phyloP scores from a whole-genome alignment of 257 asterid species.

The Marsdenia floribunda region DNA sequence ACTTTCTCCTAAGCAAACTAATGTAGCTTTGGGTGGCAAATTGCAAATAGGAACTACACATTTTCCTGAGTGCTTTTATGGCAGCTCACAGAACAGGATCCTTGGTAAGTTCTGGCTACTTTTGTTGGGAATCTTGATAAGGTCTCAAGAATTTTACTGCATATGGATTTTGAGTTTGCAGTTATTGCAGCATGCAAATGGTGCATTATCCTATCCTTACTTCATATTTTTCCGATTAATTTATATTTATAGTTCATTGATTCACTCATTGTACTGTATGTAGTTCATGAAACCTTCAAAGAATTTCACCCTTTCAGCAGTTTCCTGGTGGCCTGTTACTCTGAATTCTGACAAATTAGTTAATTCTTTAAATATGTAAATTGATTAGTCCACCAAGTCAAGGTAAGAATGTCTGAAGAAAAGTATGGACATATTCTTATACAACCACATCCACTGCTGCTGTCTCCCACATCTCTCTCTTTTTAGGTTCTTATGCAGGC shows the following conservation, averaged over 20 bases:
- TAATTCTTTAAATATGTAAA: neutral
- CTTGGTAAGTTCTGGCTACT: constrained; percentile 23
- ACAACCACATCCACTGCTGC: neutral
- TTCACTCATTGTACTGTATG: neutral
- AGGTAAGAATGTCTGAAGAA: neutral
- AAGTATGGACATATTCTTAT: neutral
- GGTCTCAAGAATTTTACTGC: neutral
- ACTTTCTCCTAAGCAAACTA: constrained; percentile 7
- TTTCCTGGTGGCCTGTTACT: neutral
- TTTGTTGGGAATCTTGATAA: neutral
- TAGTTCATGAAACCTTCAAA: neutral
- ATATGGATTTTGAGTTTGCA: neutral
- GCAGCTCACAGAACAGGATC: constrained; percentile 28
- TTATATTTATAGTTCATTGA: neutral
- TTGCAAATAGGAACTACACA: neutral
- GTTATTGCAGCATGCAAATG: neutral
- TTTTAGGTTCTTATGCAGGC: neutral
- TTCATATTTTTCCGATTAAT: neutral
- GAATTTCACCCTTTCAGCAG: neutral
- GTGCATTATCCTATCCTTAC: too few species aligned
- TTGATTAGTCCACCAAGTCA: neutral
- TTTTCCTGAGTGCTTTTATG: constrained; percentile 16
- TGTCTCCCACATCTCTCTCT: neutral
- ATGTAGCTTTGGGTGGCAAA: constrained; percentile 21
- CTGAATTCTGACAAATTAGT: neutral